A percentile compares a stretch with the other conserved stretches of the same genome.
Conservation (phyloP, 305 asterid species). For the Plantago lanceolata region DNA sequence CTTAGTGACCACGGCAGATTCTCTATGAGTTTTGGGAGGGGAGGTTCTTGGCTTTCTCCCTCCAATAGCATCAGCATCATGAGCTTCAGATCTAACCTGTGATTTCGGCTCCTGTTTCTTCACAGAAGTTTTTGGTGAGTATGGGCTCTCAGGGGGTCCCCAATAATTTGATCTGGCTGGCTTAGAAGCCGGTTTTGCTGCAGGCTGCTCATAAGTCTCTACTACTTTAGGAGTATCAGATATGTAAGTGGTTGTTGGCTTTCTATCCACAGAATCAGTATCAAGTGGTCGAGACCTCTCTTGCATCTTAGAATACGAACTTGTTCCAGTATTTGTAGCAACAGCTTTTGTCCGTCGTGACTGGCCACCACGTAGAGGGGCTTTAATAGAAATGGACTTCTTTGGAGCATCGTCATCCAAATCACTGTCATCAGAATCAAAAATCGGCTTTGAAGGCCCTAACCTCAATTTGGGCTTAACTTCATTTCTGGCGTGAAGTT, state of each 20-base stretch:
- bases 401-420: constrained; percentile 46
- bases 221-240: constrained; percentile 25
- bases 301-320: constrained; percentile 26
- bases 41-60: constrained; percentile 28
- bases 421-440: constrained; percentile 44
- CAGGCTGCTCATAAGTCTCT: constrained; percentile 26
- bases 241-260: constrained; percentile 22
- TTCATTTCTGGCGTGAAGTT: constrained; percentile 18
- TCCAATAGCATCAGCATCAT: constrained; percentile 17
- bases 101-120: constrained; percentile 24
- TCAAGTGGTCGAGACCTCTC: constrained; percentile 26
- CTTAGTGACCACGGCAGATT: constrained; percentile 17
- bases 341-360: constrained; percentile 59
- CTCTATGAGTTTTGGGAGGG: constrained; percentile 26
- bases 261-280: constrained; percentile 34
- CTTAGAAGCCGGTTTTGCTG: constrained; percentile 26
- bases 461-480: constrained; percentile 31
- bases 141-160: constrained; percentile 28
- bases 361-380: constrained; percentile 38
- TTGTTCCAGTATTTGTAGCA: constrained; percentile 28
- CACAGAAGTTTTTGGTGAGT: constrained; percentile 21
- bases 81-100: constrained; percentile 10
- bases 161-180: constrained; percentile 32
- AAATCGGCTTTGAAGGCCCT: constrained; percentile 34
- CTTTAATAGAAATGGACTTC: constrained; percentile 28